phyloP scores from a whole-genome alignment of 208 protist species.

The Herpetomonas samuelpessoai region DNA sequence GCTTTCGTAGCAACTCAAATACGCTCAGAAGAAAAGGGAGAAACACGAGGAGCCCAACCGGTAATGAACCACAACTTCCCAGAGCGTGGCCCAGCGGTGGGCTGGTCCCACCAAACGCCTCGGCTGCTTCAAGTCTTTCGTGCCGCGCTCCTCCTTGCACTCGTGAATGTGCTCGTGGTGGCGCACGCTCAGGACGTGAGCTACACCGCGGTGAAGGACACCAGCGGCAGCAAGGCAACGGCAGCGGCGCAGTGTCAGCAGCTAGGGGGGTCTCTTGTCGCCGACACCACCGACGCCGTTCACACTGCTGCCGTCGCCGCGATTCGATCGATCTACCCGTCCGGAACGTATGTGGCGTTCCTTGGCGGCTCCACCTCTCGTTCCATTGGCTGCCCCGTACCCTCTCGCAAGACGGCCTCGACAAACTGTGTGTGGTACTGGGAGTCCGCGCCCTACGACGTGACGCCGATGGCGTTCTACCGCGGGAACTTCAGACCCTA shows the following conservation, averaged over 20 bases:
- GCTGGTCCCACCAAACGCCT: too few species aligned
- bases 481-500: conserved; percentile 18
- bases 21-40: too few species aligned
- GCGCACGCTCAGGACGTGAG: background rate
- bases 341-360: conserved; percentile 11
- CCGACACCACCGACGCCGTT: conserved; percentile 9
- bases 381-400: conserved; percentile 12
- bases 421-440: conserved; percentile 25
- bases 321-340: background rate
- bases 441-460: conserved; percentile 14
- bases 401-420: background rate
- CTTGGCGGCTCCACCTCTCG: conserved; percentile 16
- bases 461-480: conserved; percentile 7
- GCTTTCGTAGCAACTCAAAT: too few species aligned
- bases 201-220: background rate
- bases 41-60: too few species aligned
- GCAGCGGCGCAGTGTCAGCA: background rate
- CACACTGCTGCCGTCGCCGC: conserved; percentile 8
- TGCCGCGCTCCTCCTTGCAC: too few species aligned
- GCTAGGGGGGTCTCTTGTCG: conserved; percentile 4
- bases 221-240: background rate
- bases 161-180: too few species aligned
- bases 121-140: too few species aligned
- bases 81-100: too few species aligned
- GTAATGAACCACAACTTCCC: too few species aligned